These are phyloP conservation scores for Hypholoma fasciculare DNA, from an alignment of 768 basidiomycete species.

Conservation along the genomic window DNA sequence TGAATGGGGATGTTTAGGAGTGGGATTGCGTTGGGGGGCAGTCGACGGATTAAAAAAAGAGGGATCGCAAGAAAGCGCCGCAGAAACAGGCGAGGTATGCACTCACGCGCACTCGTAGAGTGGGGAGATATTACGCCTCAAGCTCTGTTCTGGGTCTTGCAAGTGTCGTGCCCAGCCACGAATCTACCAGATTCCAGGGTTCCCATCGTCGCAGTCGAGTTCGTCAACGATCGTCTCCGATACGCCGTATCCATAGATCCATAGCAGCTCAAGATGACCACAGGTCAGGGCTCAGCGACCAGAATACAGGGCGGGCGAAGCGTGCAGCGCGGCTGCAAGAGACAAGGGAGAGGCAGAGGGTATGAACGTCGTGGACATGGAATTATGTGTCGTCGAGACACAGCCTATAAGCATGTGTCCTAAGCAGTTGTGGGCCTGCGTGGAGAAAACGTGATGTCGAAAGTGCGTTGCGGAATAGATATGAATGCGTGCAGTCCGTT, in stretches of 20 bases:
- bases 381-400: constrained; percentile 28
- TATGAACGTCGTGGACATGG: constrained; percentile 26
- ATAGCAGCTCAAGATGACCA: constrained; percentile 32
- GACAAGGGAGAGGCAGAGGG: constrained; percentile 27
- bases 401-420: constrained; percentile 34
- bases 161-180: constrained; percentile 58
- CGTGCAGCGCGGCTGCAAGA: constrained; percentile 62
- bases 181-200: constrained; percentile 50
- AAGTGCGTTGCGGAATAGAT: constrained; percentile 26
- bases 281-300: constrained; percentile 35
- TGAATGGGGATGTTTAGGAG: constrained; percentile 51
- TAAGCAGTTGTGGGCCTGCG: constrained; percentile 16
- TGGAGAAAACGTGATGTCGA: constrained; percentile 19
- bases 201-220: constrained; percentile 51
- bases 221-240: constrained; percentile 21
- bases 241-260: constrained; percentile 14
- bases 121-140: constrained; percentile 54
- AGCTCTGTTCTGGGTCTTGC: constrained; percentile 66
- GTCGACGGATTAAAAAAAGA: constrained; percentile 41
- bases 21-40: constrained; percentile 44
- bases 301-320: constrained; percentile 23
- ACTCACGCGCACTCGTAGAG: constrained; percentile 45
- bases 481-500: constrained; percentile 28
- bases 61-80: constrained; percentile 56
- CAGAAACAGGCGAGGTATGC: constrained; percentile 54